phyloP scores from a whole-genome alignment of 352 stramenopile species.

The Plasmopara halstedii region DNA sequence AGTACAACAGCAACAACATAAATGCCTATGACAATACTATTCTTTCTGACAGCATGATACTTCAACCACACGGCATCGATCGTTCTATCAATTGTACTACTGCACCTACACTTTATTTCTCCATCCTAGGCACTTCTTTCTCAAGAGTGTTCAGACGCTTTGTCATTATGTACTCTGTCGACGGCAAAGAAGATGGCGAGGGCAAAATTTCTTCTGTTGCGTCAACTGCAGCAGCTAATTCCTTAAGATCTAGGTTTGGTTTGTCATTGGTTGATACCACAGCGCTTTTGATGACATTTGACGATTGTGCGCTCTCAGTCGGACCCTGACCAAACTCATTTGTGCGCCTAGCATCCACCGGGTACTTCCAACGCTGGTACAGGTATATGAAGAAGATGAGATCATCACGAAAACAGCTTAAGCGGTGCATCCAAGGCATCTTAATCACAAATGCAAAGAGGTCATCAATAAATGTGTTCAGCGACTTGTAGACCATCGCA shows the following conservation, averaged over 20 bases:
- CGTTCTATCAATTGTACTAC: conserved; percentile 17
- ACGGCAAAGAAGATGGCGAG: conserved; percentile 14
- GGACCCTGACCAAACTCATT: conserved; percentile 92
- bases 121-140: background rate
- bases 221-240: conserved; percentile 15
- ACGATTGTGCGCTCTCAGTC: conserved; percentile 32
- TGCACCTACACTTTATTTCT: conserved; percentile 3
- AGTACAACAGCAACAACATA: conserved; percentile 4
- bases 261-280: background rate
- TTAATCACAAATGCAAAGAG: conserved; percentile 89
- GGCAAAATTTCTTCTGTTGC: conserved; percentile 17
- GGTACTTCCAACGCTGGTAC: conserved; percentile 98
- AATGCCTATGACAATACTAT: conserved; percentile 1
- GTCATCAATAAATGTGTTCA: conserved; percentile 93
- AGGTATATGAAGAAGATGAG: conserved; percentile 99
- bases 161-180: conserved; percentile 50
- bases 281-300: conserved; percentile 24
- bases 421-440: conserved; percentile 95
- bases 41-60: background rate
- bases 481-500: conserved; percentile 97
- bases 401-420: conserved; percentile 98
- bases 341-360: conserved; percentile 83
- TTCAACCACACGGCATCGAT: background rate
- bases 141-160: conserved; percentile 6
- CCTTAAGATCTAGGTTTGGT: conserved; percentile 2